Evolutionary conservation across 768 basidiomycete genomes (phyloP), one percentile per base, ranked within the genome.

Genomic region (Pluteus cervinus): DNA sequence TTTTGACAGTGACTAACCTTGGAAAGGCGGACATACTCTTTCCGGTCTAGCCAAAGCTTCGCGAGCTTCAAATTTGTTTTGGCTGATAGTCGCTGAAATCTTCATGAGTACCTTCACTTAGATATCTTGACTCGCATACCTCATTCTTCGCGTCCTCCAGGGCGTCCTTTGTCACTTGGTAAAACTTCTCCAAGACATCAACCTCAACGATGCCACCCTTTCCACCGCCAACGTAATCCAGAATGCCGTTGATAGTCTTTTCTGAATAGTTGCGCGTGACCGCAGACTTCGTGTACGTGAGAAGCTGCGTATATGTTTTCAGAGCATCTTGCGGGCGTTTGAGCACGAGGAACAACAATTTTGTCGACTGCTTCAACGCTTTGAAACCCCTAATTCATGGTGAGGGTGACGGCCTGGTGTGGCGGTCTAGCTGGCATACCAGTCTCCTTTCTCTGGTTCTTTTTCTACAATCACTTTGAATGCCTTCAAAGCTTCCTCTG

Each of bases 11-110:
- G 32, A 37, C 59, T 33, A 41, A 91, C 94, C 65, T 80, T 88
- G 28, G 81, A 77, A 22, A 99, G 65, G 24, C 93, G 81, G 23
- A 60, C 57, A 50, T 86, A 99, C 61, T 99, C 94, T 52, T 89
- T 85, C 40, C 92, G 73, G 57, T 98, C 94, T 24, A 98, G 68
- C 94, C 96, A 99, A 7, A 98, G 69, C 52, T 97, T 98, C 7
- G 94, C 96, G 3, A 98, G 71, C 62, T 99, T 99, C 47, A 98
- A 63, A 54, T 98, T 98, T 1, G 92, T 96, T 63, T 98, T 98
- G 9, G 83, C 86, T 0, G 89, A 93, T 29, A 99, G 59, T 44
- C 96, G 78, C 93, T 97, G 45, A 11, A 41, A 24, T 24, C 31
- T 15, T 4, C 31, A 29, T 26, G 31, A 44, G 46, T 9, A 17